Percentiles rank a stretch among this genome's conserved stretches.
These are phyloP conservation scores for Ajuga chamaepitys DNA, from an alignment of 257 asterid species.

Conservation along the genomic window DNA sequence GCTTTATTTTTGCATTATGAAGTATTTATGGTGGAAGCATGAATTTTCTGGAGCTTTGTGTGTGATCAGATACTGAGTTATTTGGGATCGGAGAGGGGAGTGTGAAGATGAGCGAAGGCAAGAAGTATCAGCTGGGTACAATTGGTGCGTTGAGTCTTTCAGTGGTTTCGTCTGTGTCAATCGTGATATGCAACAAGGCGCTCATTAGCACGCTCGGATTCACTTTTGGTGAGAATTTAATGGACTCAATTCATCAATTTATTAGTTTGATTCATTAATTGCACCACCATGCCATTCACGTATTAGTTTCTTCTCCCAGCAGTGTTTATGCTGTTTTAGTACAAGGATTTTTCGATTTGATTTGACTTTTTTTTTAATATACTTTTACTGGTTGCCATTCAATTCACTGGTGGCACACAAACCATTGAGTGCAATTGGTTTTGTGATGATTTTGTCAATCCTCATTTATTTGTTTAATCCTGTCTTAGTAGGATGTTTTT, in stretches of 20 bases:
- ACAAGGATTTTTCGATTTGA: background rate
- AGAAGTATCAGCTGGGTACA: slow-evolving; percentile 47
- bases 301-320: background rate
- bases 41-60: slow-evolving; percentile 10
- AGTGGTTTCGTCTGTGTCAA: slow-evolving; percentile 49
- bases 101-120: slow-evolving; percentile 37
- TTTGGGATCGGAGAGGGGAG: slow-evolving; percentile 19
- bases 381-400: background rate
- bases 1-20: background rate
- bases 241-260: background rate
- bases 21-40: slow-evolving; percentile 9
- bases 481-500: background rate
- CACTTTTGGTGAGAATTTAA: slow-evolving; percentile 35
- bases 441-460: background rate
- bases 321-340: background rate
- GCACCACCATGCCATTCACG: background rate
- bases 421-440: background rate
- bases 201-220: slow-evolving; percentile 47
- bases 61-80: slow-evolving; percentile 24
- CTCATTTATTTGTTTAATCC: background rate
- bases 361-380: background rate
- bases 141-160: slow-evolving; percentile 44
- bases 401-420: background rate
- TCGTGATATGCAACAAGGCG: slow-evolving; percentile 51
- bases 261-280: background rate